A percentile compares a stretch with the other conserved stretches of the same genome.
Evolutionary conservation across 2,329 filamentous ascomycete species (phyloP).

Genomic region (Penicillium freii): DNA sequence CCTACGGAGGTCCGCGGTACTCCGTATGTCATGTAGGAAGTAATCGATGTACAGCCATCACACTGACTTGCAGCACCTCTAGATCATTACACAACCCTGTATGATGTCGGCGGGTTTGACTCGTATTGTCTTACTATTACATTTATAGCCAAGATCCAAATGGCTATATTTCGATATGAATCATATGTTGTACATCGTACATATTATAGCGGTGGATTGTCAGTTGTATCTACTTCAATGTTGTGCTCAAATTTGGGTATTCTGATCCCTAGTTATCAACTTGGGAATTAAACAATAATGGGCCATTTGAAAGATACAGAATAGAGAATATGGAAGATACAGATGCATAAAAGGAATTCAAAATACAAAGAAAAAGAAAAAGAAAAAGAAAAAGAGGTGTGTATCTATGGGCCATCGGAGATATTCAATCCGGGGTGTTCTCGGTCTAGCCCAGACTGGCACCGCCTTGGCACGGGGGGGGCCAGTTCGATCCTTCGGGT

Average conservation of each 20-base stretch:
- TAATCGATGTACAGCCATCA: slow-evolving; percentile 9
- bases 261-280: neutral
- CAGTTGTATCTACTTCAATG: neutral
- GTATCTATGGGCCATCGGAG: neutral
- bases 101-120: neutral
- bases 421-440: slow-evolving; percentile 10
- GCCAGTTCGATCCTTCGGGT: slow-evolving; percentile 9
- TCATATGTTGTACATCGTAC: neutral
- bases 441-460: slow-evolving; percentile 10
- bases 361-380: neutral
- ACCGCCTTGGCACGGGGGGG: slow-evolving; percentile 7
- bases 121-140: neutral
- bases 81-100: slow-evolving; percentile 12
- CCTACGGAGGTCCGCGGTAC: neutral
- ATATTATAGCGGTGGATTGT: neutral
- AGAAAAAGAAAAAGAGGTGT: too few species aligned
- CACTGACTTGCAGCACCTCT: slow-evolving; percentile 13
- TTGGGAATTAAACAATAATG: neutral
- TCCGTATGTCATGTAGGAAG: neutral
- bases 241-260: neutral
- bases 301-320: too few species aligned
- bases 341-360: neutral
- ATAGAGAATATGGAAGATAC: neutral
- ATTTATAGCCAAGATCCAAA: neutral
- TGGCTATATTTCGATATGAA: neutral